Evolutionary conservation across 495 filamentous ascomycete species (phyloP), one percentile per base, ranked within the genome.

Genomic region (Neurospora discreta): DNA sequence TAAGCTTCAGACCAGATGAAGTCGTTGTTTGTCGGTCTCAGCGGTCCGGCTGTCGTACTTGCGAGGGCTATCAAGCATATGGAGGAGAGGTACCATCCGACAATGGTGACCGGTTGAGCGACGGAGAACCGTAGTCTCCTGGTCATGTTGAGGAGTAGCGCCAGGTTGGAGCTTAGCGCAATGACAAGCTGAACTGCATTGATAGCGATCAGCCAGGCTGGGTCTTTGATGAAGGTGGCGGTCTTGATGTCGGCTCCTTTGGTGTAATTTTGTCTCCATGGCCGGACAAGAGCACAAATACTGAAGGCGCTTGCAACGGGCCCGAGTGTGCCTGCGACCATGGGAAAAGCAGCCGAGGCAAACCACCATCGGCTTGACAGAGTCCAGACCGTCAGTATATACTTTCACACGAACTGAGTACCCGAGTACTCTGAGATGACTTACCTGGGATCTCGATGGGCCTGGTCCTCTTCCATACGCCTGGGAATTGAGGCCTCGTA

Each of bases 141-240:
- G 5, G 94, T 93, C 84, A 98, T 97, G 81, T 97, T 97, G 20
- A 96, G 81, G 4, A 95, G 86, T 5, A 96, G 83, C 26, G 87
- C 85, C 36, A 90, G 74, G 76, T 97, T 97, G 52, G 92, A 87
- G 42, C 89, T 77, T 16, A 96, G 73, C 40, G 93, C 93, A 70
- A 89, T 85, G 5, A 79, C 83, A 13, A 97, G 84, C 70, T 93
- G 93, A 52, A 93, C 78, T 23, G 88, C 90, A 75, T 97, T 96
- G 76, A 96, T 81, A 40, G 85, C 87, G 36, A 87, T 81, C 18
- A 94, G 85, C 90, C 93, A 97, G 75, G 78, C 75, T 9, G 93
- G 93, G 82, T 97, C 93, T 9, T 76, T 23, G 41, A 94, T 80
- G 72, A 84, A 83, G 16, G 79, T 30, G 5, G 86, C 91, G 70